phyloP scores from a whole-genome alignment of 495 filamentous ascomycete species.

The Aspergillus bridgeri region DNA sequence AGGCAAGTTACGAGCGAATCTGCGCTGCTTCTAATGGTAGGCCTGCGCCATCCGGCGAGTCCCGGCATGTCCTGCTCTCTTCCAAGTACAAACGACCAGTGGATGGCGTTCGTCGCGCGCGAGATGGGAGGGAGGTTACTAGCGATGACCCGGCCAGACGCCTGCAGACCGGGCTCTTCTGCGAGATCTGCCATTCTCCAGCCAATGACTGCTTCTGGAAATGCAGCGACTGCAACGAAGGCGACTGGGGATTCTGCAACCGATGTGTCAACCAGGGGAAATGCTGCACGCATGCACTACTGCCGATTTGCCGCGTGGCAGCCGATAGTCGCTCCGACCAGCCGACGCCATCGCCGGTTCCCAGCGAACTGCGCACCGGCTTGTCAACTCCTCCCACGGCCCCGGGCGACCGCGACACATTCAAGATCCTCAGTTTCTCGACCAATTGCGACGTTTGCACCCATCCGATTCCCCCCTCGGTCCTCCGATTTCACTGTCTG shows the following conservation, averaged over 20 bases:
- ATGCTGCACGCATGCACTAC: constrained; percentile 72
- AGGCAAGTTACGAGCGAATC: constrained; percentile 50
- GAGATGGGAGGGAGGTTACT: constrained; percentile 42
- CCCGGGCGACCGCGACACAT: constrained; percentile 37
- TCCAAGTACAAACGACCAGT: constrained; percentile 62
- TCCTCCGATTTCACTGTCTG: constrained; percentile 71
- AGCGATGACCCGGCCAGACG: constrained; percentile 61
- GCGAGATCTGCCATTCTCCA: constrained; percentile 65
- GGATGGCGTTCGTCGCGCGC: constrained; percentile 24
- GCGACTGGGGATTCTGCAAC: constrained; percentile 89
- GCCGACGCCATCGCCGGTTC: constrained; percentile 15
- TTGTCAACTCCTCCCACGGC: constrained; percentile 30
- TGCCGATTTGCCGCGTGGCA: constrained; percentile 56
- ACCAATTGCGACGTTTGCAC: constrained; percentile 74
- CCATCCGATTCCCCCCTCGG: constrained; percentile 62
- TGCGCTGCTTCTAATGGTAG: constrained; percentile 41
- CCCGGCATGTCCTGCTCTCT: constrained; percentile 64
- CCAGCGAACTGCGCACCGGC: constrained; percentile 19
- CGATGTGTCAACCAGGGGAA: constrained; percentile 72
- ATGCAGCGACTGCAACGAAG: constrained; percentile 79
- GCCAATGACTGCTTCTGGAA: constrained; percentile 81
- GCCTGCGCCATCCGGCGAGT: constrained; percentile 37
- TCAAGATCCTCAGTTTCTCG: constrained; percentile 60
- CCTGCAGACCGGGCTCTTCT: constrained; percentile 80
- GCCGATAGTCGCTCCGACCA: constrained; percentile 18